A percentile compares a stretch with the other conserved stretches of the same genome.
phyloP scores from a whole-genome alignment of 345 rosid species.

The Gossypium australe region DNA sequence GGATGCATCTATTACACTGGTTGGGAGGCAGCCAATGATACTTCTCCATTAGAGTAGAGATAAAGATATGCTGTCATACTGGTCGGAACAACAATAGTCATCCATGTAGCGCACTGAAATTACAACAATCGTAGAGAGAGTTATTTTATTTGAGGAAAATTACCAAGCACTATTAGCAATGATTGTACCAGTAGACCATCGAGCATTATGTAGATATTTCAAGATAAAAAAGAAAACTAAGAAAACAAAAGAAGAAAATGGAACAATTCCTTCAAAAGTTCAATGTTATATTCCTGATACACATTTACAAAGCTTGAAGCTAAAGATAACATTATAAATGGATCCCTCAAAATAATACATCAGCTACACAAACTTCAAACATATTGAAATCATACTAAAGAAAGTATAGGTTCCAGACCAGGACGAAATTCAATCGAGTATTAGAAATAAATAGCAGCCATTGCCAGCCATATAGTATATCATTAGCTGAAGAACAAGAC shows the following conservation, averaged over 20 bases:
- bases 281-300: background rate
- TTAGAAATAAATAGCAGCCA: background rate
- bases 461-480: background rate
- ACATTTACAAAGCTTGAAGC: background rate
- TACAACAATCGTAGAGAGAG: background rate
- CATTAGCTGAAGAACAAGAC: background rate
- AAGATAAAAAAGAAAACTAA: background rate
- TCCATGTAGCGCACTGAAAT: constrained; percentile 92
- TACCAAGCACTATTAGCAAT: background rate
- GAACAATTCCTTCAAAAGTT: background rate
- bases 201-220: background rate
- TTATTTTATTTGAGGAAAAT: background rate
- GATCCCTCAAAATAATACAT: background rate
- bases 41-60: constrained; percentile 96
- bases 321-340: background rate
- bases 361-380: background rate
- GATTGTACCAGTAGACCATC: background rate
- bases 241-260: background rate
- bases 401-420: background rate
- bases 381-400: background rate
- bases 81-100: constrained; percentile 82
- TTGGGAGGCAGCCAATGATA: constrained; percentile 89
- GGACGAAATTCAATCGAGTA: background rate
- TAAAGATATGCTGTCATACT: constrained; percentile 96
- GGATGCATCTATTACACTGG: constrained; percentile 99